Conservation (phyloP, 1,284 basidiomycete species). For the Singerocomus inundabilis region DNA sequence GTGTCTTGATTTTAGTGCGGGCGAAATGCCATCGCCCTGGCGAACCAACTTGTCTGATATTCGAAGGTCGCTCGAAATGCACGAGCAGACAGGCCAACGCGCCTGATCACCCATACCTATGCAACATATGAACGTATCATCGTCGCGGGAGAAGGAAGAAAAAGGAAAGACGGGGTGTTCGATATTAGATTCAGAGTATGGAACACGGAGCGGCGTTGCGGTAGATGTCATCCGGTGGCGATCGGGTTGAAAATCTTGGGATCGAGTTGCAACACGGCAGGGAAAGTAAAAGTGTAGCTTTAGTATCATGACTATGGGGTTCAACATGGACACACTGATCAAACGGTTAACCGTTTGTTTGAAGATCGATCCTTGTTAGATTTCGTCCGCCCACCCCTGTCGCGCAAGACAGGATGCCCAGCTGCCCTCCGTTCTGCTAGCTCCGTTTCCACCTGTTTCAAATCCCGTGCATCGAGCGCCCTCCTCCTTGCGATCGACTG, state of each 20-base stretch:
- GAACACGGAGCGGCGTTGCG: background rate
- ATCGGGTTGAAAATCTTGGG: background rate
- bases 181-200: background rate
- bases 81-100: constrained; percentile 17
- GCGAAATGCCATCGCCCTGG: constrained; percentile 32
- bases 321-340: background rate
- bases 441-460: constrained; percentile 26
- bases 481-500: constrained; percentile 33
- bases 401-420: constrained; percentile 23
- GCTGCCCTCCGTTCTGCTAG: constrained; percentile 23
- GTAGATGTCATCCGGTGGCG: background rate
- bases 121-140: constrained; percentile 1
- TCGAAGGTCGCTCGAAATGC: constrained; percentile 31
- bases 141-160: background rate
- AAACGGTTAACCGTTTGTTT: constrained; percentile 15
- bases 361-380: constrained; percentile 1
- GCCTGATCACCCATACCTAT: constrained; percentile 13
- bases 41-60: constrained; percentile 30
- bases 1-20: constrained; percentile 14
- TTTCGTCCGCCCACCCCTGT: constrained; percentile 14
- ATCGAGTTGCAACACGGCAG: background rate
- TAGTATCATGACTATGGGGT: constrained; percentile 15
- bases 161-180: background rate
- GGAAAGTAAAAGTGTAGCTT: constrained; percentile 21
- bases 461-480: constrained; percentile 21